Conservation (phyloP, 2,329 filamentous ascomycete species). For the Fusarium virguliforme region DNA sequence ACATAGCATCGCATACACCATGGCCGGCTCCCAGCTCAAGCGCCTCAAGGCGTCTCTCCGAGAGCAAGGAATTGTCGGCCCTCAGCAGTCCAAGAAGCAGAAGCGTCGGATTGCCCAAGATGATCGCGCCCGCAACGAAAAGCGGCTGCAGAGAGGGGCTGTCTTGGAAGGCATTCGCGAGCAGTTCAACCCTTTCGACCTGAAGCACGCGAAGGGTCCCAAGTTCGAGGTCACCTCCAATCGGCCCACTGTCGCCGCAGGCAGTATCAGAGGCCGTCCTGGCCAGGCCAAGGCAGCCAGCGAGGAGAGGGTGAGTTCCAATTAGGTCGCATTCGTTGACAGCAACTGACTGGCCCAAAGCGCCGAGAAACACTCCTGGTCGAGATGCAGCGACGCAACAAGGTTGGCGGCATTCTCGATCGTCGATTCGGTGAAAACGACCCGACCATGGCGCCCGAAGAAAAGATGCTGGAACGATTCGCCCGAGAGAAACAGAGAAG, state of each 20-base stretch:
- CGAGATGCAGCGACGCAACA: conserved; percentile 90
- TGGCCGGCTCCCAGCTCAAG: conserved; percentile 98
- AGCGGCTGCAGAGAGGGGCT: conserved; percentile 82
- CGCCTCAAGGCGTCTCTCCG: conserved; percentile 91
- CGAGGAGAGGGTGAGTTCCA: conserved; percentile 80
- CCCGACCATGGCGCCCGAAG: conserved; percentile 92
- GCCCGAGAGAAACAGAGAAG: conserved; percentile 87
- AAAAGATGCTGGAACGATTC: conserved; percentile 92
- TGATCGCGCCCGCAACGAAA: conserved; percentile 76
- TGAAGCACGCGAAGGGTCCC: conserved; percentile 83
- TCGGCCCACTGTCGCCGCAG: conserved; percentile 69
- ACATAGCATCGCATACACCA: conserved; percentile 60
- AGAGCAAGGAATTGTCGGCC: conserved; percentile 91
- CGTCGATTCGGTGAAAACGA: conserved; percentile 96
- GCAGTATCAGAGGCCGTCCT: conserved; percentile 80
- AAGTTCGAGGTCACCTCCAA: conserved; percentile 90
- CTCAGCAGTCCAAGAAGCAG: conserved; percentile 96
- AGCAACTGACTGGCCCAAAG: conserved; percentile 58
- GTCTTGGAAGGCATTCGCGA: conserved; percentile 91
- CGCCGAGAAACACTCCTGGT: conserved; percentile 87
- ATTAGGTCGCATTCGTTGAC: not conserved
- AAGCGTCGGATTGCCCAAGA: conserved; percentile 82
- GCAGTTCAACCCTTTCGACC: conserved; percentile 97
- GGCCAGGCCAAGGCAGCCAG: conserved; percentile 88
- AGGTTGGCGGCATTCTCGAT: conserved; percentile 93